Evolutionary conservation across 75 land plant genomes (phyloP).

Genomic region (Pinus taeda): DNA sequence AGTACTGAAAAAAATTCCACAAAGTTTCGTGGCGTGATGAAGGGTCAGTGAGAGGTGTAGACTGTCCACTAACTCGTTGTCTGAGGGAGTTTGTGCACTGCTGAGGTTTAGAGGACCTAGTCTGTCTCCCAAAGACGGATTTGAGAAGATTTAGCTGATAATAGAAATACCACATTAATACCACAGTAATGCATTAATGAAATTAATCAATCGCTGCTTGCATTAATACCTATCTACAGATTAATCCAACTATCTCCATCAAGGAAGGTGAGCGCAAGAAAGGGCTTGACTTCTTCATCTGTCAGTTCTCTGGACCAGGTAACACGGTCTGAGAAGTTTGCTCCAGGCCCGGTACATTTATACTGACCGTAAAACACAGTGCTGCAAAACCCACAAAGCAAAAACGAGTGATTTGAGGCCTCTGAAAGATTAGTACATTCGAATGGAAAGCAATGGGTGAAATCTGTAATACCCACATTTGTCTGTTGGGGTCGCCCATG

Average conservation of each 20-base stretch:
- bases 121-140: no score
- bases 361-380: constrained; percentile 94
- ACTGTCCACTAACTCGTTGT: no score
- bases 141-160: no score
- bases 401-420: neutral
- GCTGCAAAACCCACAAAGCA: constrained; percentile 29
- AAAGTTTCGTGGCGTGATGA: no score
- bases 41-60: no score
- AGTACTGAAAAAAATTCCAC: no score
- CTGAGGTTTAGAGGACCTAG: no score
- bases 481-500: constrained; percentile 81
- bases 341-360: constrained; percentile 88
- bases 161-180: no score
- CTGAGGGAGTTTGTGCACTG: no score
- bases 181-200: neutral
- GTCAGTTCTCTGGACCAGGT: constrained; percentile 89
- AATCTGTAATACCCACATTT: constrained; percentile 42
- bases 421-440: no score
- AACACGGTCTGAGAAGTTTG: constrained; percentile 64
- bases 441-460: neutral
- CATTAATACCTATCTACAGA: constrained; percentile 11
- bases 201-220: neutral
- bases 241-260: constrained; percentile 84
- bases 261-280: constrained; percentile 66
- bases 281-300: constrained; percentile 76